Conservation (phyloP, 208 protist species). For the Leishmania martiniquensis region DNA sequence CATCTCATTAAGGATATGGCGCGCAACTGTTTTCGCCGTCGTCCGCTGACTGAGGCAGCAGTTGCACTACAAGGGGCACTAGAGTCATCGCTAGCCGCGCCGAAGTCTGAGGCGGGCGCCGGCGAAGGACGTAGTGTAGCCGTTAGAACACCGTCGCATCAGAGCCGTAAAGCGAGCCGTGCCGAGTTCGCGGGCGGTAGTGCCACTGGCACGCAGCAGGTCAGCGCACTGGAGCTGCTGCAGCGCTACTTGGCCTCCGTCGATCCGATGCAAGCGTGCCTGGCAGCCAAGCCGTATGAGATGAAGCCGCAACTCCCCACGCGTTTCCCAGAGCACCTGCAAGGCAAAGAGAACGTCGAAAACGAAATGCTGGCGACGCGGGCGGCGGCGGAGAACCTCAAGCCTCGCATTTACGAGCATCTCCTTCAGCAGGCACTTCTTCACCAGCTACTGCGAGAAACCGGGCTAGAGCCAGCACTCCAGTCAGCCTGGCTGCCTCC, state of each 20-base stretch:
- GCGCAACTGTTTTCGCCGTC: conserved; percentile 12
- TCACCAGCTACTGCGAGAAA: conserved; percentile 25
- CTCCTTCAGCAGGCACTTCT: conserved; percentile 31
- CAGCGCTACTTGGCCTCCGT: conserved; percentile 27
- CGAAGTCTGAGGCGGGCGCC: not conserved
- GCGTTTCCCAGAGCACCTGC: not conserved
- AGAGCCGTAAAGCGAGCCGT: not conserved
- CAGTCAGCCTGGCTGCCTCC: not conserved
- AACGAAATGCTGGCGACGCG: conserved; percentile 14
- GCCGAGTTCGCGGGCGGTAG: not conserved
- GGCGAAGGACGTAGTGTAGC: not conserved
- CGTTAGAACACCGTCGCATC: conserved; percentile 3
- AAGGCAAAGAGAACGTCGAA: not conserved
- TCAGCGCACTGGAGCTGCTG: conserved; percentile 28
- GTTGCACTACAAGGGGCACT: conserved; percentile 28
- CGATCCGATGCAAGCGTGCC: not conserved
- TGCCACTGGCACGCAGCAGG: conserved; percentile 6
- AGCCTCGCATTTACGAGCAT: conserved; percentile 34
- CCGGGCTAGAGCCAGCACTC: conserved; percentile 9
- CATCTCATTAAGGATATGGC: conserved; percentile 28
- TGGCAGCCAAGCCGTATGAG: not conserved
- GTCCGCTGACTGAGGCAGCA: conserved; percentile 17
- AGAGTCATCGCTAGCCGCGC: conserved; percentile 27
- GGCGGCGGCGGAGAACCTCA: conserved; percentile 22
- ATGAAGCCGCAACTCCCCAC: not conserved